A percentile compares a stretch with the other conserved stretches of the same genome.
Evolutionary conservation across 108 stramenopile genomes (phyloP).

Genomic region (Mayamaea pseudoterrestris): DNA sequence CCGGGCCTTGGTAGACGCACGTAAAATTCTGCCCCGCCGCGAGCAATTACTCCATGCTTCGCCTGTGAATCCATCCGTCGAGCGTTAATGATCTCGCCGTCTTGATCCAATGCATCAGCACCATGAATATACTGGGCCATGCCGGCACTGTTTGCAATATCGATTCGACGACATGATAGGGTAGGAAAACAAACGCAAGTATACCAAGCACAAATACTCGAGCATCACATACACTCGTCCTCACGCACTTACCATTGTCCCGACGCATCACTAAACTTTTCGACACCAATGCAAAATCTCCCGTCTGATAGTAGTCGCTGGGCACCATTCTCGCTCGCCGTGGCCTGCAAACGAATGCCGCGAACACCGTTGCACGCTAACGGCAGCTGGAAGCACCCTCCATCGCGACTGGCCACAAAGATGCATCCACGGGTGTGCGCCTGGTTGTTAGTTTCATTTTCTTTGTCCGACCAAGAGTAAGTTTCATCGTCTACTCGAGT

Average conservation of each 20-base stretch:
- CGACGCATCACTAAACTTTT: conserved; percentile 43
- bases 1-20: conserved; percentile 49
- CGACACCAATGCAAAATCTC: conserved; percentile 54
- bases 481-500: background rate
- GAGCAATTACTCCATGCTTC: conserved; percentile 68
- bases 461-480: conserved; percentile 27
- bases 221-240: no score
- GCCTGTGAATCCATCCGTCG: conserved; percentile 66
- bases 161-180: no score
- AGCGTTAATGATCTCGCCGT: conserved; percentile 31
- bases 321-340: conserved; percentile 22
- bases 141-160: no score
- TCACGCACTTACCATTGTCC: conserved; percentile 26
- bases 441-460: conserved; percentile 8
- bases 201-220: no score
- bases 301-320: conserved; percentile 4
- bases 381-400: conserved; percentile 61
- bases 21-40: conserved; percentile 54
- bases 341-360: conserved; percentile 15
- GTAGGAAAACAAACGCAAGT: no score
- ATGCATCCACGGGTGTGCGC: conserved; percentile 46
- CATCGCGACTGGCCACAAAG: conserved; percentile 57
- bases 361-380: conserved; percentile 4
- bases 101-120: conserved; percentile 13
- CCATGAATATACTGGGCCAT: conserved; percentile 45